phyloP scores from a whole-genome alignment of 306 rosid genomes.

The Vicia villosa region DNA sequence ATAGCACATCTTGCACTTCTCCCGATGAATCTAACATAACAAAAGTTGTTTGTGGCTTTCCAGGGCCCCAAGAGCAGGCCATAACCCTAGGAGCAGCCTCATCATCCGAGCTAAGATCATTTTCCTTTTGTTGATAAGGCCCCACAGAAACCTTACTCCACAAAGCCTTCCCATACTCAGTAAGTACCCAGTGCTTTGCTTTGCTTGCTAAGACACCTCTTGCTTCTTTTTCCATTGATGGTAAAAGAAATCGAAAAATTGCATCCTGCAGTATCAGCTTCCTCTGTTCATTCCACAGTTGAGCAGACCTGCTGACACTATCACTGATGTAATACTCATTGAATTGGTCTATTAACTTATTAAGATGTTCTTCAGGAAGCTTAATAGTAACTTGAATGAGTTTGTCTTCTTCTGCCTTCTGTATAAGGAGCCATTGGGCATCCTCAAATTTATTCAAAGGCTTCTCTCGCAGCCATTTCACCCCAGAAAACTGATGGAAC shows the following conservation, averaged over 20 bases:
- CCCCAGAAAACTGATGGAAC: conserved; percentile 83
- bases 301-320: conserved; percentile 97
- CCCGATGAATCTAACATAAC: conserved; percentile 96
- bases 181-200: conserved; percentile 80
- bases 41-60: conserved; percentile 94
- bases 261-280: conserved; percentile 89
- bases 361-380: conserved; percentile 73
- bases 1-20: conserved; percentile 90
- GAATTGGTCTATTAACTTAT: conserved; percentile 75
- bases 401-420: conserved; percentile 95
- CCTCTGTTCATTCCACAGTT: conserved; percentile 97
- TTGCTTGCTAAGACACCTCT: conserved; percentile 70
- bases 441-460: conserved; percentile 82
- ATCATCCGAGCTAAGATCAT: conserved; percentile 77
- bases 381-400: conserved; percentile 90
- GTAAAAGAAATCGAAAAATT: conserved; percentile 76
- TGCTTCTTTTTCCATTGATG: conserved; percentile 97
- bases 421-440: conserved; percentile 97
- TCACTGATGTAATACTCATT: conserved; percentile 91
- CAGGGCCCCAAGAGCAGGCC: conserved; percentile 99
- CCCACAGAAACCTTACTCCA: conserved; percentile 94
- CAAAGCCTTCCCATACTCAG: conserved; percentile 84
- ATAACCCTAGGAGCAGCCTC: conserved; percentile 97
- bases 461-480: conserved; percentile 93
- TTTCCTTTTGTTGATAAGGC: conserved; percentile 91